Evolutionary conservation across 2,329 filamentous ascomycete genomes (phyloP).

Genomic region (Penicillium sp.): DNA sequence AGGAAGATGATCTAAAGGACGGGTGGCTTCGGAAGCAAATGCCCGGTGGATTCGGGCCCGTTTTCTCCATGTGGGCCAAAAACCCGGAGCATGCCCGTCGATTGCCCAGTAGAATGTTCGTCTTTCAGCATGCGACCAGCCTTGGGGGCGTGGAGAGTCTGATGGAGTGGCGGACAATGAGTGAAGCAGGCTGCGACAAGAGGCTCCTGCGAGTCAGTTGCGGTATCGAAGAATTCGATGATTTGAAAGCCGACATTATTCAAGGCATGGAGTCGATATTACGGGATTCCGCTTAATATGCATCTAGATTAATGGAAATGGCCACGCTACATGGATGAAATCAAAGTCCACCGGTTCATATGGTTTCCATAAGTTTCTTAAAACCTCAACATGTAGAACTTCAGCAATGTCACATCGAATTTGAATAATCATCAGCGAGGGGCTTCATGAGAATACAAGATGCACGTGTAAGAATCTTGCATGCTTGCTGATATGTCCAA

Average conservation of each 20-base stretch:
- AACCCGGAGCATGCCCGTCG: conserved; percentile 59
- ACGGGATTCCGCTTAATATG: background rate
- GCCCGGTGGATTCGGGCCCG: conserved; percentile 84
- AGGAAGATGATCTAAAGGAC: conserved; percentile 52
- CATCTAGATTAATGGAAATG: too few species aligned
- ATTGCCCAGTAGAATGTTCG: conserved; percentile 70
- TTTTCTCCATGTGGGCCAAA: conserved; percentile 72
- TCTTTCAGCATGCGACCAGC: conserved; percentile 95
- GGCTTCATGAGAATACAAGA: too few species aligned
- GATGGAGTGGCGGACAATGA: conserved; percentile 94
- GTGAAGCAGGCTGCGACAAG: conserved; percentile 68
- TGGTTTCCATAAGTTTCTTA: too few species aligned
- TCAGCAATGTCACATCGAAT: too few species aligned
- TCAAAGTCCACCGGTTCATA: too few species aligned
- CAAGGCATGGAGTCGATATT: conserved; percentile 8
- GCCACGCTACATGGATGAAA: too few species aligned
- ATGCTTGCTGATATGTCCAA: too few species aligned
- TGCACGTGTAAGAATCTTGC: too few species aligned
- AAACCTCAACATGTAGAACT: too few species aligned
- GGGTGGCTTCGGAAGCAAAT: conserved; percentile 80
- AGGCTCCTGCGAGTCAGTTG: conserved; percentile 76
- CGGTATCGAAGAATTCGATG: conserved; percentile 63
- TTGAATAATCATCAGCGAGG: too few species aligned
- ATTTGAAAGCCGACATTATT: conserved; percentile 11
- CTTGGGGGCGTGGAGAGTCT: conserved; percentile 90